Evolutionary conservation across 805 yeast genomes (phyloP), one percentile per base, ranked within the genome.

Genomic region (Teunomyces barrocoloradensis): DNA sequence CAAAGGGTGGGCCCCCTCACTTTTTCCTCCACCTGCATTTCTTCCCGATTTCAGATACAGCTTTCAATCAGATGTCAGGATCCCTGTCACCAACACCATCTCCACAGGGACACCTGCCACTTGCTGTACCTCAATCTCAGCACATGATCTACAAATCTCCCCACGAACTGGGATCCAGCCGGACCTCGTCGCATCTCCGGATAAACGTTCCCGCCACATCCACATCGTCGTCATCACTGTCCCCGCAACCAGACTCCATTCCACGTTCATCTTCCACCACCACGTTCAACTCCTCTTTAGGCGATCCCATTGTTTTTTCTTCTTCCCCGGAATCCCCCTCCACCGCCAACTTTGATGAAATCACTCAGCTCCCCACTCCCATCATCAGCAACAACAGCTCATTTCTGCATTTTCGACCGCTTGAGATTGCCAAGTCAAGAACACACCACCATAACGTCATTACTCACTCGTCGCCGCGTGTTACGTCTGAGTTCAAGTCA

Each of bases 281-380:
- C 33, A 30, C 27, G 11, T 25, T 32, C 18, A 15, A 32, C 18
- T 32, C 34, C 7, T 18, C 35, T 5, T 33, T 46, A 11, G 49
- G 46, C 23, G 49, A 42, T 6, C 45, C 49, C 11, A 36, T 47
- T 11, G 25, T 43, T 6, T 43, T 44, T 39, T 37, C 44, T 9
- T 30, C 48, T 3, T 41, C 47, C 15, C 51, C 46, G 9, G 45
- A 42, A 25, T 35, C 38, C 36, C 63, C 56, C 13, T 53, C 54
- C 21, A 34, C 40, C 15, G 46, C 37, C 36, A 52, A 52, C 13
- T 66, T 64, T 52, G 71, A 68, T 36, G 58, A 60, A 10, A 61
- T 75, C 12, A 66, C 78, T 1, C 76, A 69, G 43, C 58, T 77
- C 15, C 81, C 81, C 2, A 74, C 80, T 0, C 81, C 81, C 1